Evolutionary conservation across 768 basidiomycete species (phyloP).

Genomic region (Auricularia sp.): DNA sequence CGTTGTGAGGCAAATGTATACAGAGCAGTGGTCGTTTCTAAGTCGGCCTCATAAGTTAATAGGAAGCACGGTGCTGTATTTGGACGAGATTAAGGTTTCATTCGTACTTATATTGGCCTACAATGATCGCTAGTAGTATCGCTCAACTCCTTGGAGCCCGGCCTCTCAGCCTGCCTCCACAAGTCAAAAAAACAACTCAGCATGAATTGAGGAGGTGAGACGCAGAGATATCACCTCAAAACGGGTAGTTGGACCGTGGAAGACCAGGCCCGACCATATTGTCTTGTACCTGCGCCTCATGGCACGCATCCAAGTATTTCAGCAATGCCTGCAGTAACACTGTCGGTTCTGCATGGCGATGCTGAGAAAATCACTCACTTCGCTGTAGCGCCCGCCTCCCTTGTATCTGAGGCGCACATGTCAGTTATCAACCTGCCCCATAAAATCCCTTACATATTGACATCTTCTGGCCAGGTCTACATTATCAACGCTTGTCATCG

Average conservation of each 20-base stretch:
- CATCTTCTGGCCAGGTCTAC: slow-evolving; percentile 51
- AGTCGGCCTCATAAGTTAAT: no score
- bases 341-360: neutral
- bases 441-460: slow-evolving; percentile 37
- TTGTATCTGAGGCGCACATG: slow-evolving; percentile 21
- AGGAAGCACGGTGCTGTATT: no score
- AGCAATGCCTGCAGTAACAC: slow-evolving; percentile 12
- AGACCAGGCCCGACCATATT: slow-evolving; percentile 9
- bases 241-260: neutral
- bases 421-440: slow-evolving; percentile 15
- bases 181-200: no score
- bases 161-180: no score
- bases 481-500: neutral
- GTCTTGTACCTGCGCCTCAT: slow-evolving; percentile 21
- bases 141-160: no score
- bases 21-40: no score
- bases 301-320: slow-evolving; percentile 26
- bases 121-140: no score
- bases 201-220: no score
- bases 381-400: slow-evolving; percentile 22
- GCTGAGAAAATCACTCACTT: slow-evolving; percentile 8
- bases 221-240: neutral
- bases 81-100: no score
- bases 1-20: no score
- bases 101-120: no score